phyloP scores from a whole-genome alignment of 1,284 basidiomycete genomes.

The Trichosporon faecale region DNA sequence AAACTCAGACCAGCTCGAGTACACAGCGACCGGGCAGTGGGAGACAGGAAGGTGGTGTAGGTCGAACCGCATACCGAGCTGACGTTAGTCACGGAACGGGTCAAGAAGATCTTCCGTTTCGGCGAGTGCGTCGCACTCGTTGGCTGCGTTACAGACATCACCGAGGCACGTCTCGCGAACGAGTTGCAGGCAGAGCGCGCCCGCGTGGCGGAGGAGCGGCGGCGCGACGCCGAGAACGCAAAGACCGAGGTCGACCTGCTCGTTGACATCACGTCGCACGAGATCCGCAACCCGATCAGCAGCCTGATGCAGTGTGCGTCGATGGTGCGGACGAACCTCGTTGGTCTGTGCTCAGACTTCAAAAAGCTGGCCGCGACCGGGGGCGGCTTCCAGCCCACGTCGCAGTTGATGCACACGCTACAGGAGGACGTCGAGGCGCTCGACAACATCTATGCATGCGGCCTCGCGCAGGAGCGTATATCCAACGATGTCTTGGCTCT shows the following conservation, averaged over 20 bases:
- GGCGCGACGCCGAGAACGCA: constrained; percentile 47
- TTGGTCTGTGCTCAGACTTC: constrained; percentile 39
- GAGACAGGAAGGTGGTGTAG: no score
- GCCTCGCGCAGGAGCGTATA: constrained; percentile 48
- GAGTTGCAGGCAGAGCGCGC: constrained; percentile 40
- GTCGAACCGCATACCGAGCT: constrained; percentile 18
- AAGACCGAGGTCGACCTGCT: constrained; percentile 48
- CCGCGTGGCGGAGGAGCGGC: constrained; percentile 45
- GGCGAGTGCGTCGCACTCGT: constrained; percentile 29
- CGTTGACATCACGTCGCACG: constrained; percentile 50
- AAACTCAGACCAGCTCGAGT: no score
- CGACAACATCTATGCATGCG: constrained; percentile 30
- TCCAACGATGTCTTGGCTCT: constrained; percentile 49
- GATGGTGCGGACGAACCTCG: constrained; percentile 45
- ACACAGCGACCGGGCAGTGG: no score
- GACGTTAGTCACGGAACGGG: constrained; percentile 31
- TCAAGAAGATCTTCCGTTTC: constrained; percentile 32
- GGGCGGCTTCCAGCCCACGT: constrained; percentile 12
- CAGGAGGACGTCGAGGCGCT: constrained; percentile 25
- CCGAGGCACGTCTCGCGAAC: constrained; percentile 45
- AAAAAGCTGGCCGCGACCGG: not conserved
- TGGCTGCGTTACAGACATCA: constrained; percentile 48
- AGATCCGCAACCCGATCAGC: constrained; percentile 39
- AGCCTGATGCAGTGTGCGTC: constrained; percentile 38
- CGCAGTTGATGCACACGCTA: constrained; percentile 19